phyloP scores from a whole-genome alignment of 2,329 filamentous ascomycete genomes.

The Colletotrichum euphorbiae region DNA sequence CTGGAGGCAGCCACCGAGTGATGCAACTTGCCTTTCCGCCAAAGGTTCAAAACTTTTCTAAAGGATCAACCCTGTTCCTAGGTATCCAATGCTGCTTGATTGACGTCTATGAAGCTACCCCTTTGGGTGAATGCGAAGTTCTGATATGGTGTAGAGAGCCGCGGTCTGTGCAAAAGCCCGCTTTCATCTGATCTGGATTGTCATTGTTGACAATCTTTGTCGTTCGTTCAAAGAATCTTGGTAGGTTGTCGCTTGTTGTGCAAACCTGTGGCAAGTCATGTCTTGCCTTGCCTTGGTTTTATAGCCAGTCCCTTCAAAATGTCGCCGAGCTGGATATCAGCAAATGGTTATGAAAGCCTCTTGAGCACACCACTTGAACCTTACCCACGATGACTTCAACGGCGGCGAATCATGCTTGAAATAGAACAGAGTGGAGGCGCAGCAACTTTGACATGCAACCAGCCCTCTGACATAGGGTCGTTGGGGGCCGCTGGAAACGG shows the following conservation, averaged over 20 bases:
- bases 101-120: background rate
- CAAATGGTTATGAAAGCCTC: background rate
- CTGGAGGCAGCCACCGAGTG: too few relatives aligned
- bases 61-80: background rate
- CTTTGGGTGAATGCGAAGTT: background rate
- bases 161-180: background rate
- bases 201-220: background rate
- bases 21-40: background rate
- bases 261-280: too few relatives aligned
- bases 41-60: background rate
- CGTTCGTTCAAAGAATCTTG: background rate
- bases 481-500: background rate
- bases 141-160: background rate
- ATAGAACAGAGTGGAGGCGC: slow-evolving; percentile 25
- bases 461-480: background rate
- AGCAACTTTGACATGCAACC: slow-evolving; percentile 28
- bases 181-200: background rate
- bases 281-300: too few relatives aligned
- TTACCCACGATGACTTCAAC: background rate
- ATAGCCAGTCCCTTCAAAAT: too few relatives aligned
- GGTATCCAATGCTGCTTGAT: background rate
- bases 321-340: background rate
- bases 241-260: too few relatives aligned
- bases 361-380: background rate
- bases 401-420: slow-evolving; percentile 9